These are phyloP conservation scores for Myochromella boudieri DNA, from an alignment of 768 basidiomycete genomes.

Conservation along the genomic window DNA sequence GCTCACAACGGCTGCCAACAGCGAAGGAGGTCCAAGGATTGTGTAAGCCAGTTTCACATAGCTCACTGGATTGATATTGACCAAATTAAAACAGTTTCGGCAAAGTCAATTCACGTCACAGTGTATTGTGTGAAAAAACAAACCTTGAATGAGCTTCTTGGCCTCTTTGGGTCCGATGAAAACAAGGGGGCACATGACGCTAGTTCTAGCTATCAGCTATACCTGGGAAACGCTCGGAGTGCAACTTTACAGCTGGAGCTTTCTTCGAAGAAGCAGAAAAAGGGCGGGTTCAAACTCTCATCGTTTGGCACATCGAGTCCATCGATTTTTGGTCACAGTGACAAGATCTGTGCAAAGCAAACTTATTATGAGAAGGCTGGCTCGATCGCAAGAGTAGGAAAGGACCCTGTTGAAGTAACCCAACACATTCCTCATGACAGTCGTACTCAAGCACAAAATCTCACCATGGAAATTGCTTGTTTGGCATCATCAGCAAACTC, in stretches of 20 bases:
- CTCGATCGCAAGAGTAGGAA: not conserved
- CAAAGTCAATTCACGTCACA: not conserved
- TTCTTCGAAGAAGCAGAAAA: conserved; percentile 2
- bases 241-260: conserved; percentile 1
- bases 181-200: no score
- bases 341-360: conserved; percentile 15
- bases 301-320: conserved; percentile 2
- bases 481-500: no score
- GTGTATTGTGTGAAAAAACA: not conserved
- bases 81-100: not conserved
- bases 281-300: conserved; percentile 10
- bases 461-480: conserved; percentile 20
- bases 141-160: not conserved
- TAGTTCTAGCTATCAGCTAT: no score
- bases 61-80: not conserved
- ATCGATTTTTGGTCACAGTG: not conserved
- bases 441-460: conserved; percentile 14
- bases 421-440: conserved; percentile 15
- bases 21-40: not conserved
- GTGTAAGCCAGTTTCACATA: not conserved
- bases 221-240: no score
- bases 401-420: not conserved
- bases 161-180: not conserved
- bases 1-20: not conserved
- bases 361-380: conserved; percentile 8